Conservation (phyloP, 257 asterid genomes). For the Penstemon davidsonii region DNA sequence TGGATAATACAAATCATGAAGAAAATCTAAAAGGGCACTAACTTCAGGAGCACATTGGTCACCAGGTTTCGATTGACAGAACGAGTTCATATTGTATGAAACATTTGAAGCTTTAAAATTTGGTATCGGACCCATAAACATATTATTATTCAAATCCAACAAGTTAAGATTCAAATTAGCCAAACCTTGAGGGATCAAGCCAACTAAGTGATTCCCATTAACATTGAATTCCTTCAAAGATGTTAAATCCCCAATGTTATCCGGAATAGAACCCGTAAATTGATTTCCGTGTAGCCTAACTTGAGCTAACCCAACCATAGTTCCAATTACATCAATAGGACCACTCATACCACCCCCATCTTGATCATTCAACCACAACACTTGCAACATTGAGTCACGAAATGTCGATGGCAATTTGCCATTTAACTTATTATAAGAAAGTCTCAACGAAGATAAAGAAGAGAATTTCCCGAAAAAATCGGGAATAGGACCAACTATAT, state of each 20-base stretch:
- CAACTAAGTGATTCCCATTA: constrained; percentile 63
- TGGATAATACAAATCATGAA: constrained; percentile 56
- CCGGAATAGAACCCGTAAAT: constrained; percentile 67
- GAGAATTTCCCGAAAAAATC: constrained; percentile 64
- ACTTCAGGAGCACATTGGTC: constrained; percentile 67
- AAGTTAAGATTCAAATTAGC: constrained; percentile 46
- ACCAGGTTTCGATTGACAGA: constrained; percentile 59
- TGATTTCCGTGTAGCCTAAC: constrained; percentile 78
- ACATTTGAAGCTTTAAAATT: constrained; percentile 50
- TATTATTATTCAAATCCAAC: constrained; percentile 71
- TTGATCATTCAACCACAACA: constrained; percentile 80
- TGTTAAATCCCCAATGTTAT: constrained; percentile 53
- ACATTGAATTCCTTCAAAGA: constrained; percentile 56
- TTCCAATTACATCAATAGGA: constrained; percentile 48
- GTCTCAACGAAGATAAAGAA: constrained; percentile 45
- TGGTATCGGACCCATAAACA: constrained; percentile 82
- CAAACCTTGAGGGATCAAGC: constrained; percentile 59
- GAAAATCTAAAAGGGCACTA: constrained; percentile 60
- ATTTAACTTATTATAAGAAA: constrained; percentile 55
- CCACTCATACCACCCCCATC: constrained; percentile 58
- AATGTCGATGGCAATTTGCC: constrained; percentile 60
- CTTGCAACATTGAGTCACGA: constrained; percentile 55
- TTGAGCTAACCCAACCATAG: constrained; percentile 52
- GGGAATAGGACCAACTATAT: constrained; percentile 69
- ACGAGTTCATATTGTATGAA: constrained; percentile 50